Base-by-base conservation (phyloP, 1,284 basidiomycete genomes). In the Flammula alnicola region DNA sequence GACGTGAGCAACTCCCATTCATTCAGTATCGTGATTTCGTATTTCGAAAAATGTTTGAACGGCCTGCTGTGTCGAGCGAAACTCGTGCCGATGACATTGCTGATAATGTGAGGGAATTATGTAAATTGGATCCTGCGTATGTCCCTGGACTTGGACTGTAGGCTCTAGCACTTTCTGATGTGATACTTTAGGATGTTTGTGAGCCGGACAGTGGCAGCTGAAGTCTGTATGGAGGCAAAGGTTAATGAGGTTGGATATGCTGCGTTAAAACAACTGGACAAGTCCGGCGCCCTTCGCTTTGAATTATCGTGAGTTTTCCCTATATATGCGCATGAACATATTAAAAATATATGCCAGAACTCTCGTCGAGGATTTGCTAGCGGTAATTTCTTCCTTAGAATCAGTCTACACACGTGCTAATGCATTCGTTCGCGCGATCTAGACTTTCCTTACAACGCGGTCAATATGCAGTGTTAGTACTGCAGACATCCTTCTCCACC, bases 41-140 rank as follows among this genome's bases (percentile, higher is more conserved):
- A 9, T 89, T 89, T 63, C 84, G 87, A 46, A 88, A 88, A 65
- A 88, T 90, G 80, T 89, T 90, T 57, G 86, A 88, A 66, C 79
- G 81, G 51, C 74, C 78, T 32, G 63, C 76, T 12, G 66, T 74
- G 5, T 67, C 75, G 30, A 76, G 73, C 47, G 79, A 80, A 29
- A 73, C 74, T 35, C 74, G 77, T 40, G 70, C 77, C n/a, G 75
- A 83, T 41, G 83, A 87, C 50, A 84, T 89, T 47, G 75, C 80
- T 11, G 70, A 74, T 20, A 87, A 88, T 60, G 84, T 89, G 33
- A 76, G 78, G 53, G 84, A 87, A 59, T 69, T 89, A 23, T 82
- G 81, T 58, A 77, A 79, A 47, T 72, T 88, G 32, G 86, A 89
- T 65, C 62, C 78, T 40, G 78, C 77, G 87, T 88, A 68, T 59